A percentile compares a stretch with the other conserved stretches of the same genome.
phyloP scores from a whole-genome alignment of 768 basidiomycete genomes.

The Gloeophyllum trabeum region DNA sequence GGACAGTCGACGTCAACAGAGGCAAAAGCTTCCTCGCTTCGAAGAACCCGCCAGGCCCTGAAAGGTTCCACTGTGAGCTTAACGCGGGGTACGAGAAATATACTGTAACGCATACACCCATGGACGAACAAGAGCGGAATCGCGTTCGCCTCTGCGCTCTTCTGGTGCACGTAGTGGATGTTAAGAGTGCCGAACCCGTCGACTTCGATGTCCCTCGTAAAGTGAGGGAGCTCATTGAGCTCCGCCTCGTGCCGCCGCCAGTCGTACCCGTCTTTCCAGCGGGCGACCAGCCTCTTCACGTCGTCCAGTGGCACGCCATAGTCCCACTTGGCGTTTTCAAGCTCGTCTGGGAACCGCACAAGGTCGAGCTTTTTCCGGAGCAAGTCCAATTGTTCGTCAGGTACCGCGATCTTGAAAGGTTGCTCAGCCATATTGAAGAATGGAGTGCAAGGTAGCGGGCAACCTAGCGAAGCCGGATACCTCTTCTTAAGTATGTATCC shows the following conservation, averaged over 20 bases:
- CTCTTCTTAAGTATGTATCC: no score
- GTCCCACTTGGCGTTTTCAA: conserved; percentile 35
- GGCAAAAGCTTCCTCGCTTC: conserved; percentile 16
- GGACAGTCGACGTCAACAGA: conserved; percentile 10
- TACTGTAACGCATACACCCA: conserved; percentile 14
- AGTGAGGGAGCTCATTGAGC: conserved; percentile 23
- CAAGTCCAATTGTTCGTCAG: conserved; percentile 27
- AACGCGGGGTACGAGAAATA: conserved; percentile 2
- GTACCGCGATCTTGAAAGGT: conserved; percentile 35
- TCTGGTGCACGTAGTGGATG: conserved; percentile 24
- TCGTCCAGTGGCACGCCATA: conserved; percentile 30
- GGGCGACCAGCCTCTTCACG: conserved; percentile 13
- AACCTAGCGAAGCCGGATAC: no score
- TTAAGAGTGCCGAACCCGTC: conserved; percentile 19
- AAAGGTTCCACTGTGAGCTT: neutral
- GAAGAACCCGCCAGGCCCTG: conserved; percentile 16
- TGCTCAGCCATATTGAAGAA: conserved; percentile 20
- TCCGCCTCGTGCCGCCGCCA: conserved; percentile 19
- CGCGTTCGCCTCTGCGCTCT: conserved; percentile 14
- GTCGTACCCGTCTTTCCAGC: conserved; percentile 19
- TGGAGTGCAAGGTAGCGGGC: neutral
- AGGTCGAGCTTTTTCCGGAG: conserved; percentile 37
- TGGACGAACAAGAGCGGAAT: conserved; percentile 20
- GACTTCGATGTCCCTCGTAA: conserved; percentile 21
- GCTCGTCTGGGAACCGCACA: conserved; percentile 43